phyloP scores from a whole-genome alignment of 345 rosid species.

The Euphorbia lathyris region DNA sequence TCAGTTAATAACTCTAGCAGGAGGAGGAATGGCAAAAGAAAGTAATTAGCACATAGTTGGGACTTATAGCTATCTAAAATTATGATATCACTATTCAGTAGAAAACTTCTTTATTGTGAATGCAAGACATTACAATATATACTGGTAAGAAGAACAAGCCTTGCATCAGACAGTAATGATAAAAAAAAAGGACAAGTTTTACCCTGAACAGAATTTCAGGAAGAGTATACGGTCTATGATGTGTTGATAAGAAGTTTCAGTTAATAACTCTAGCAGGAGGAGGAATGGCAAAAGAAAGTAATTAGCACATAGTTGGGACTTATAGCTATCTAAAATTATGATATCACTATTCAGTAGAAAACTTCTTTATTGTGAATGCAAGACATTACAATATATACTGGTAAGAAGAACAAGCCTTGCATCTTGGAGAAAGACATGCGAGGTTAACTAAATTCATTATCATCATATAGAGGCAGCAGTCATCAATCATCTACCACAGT shows the following conservation, averaged over 20 bases:
- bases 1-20: background rate
- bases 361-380: background rate
- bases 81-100: background rate
- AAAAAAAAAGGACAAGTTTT: background rate
- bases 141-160: constrained; percentile 1
- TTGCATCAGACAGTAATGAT: background rate
- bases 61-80: background rate
- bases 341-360: background rate
- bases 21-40: background rate
- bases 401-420: background rate
- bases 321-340: background rate
- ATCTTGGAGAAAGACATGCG: background rate
- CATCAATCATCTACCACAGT: background rate
- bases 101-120: background rate
- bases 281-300: background rate
- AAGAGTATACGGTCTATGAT: background rate
- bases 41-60: background rate
- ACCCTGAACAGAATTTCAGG: background rate
- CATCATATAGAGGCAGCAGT: background rate
- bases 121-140: background rate
- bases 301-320: background rate
- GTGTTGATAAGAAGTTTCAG: background rate
- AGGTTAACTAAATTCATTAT: background rate
- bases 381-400: background rate
- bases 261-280: background rate